Percentiles rank a stretch among this genome's conserved stretches.
These are phyloP conservation scores for Metschnikowia picachoensis DNA, from an alignment of 805 yeast species.

Conservation along the genomic window DNA sequence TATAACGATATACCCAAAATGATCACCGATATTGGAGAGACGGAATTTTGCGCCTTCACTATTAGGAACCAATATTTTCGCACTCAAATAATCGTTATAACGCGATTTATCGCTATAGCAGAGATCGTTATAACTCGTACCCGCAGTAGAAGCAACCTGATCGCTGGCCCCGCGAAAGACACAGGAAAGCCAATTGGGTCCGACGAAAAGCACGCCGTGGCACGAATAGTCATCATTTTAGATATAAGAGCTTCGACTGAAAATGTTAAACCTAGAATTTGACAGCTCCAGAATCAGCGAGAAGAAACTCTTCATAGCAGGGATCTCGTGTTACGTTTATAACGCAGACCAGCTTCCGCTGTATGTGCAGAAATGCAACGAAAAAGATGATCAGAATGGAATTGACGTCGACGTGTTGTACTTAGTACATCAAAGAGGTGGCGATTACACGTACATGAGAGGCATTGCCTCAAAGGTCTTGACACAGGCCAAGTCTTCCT, in stretches of 20 bases:
- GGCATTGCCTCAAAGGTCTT: conserved; percentile 37
- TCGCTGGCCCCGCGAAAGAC: no score
- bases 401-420: conserved; percentile 40
- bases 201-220: no score
- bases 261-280: conserved; percentile 15
- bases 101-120: no score
- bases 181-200: no score
- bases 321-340: conserved; percentile 42
- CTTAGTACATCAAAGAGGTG: conserved; percentile 45
- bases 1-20: no score
- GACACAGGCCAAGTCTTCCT: conserved; percentile 20
- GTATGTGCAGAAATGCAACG: conserved; percentile 22
- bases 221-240: no score
- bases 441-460: conserved; percentile 36
- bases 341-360: conserved; percentile 32
- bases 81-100: no score
- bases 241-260: background rate
- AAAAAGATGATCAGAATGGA: conserved; percentile 9
- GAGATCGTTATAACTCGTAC: no score
- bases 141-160: no score
- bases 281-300: conserved; percentile 6
- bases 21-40: no score
- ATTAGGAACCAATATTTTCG: no score
- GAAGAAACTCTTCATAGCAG: conserved; percentile 35
- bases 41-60: no score